A percentile compares a stretch with the other conserved stretches of the same genome.
phyloP scores from a whole-genome alignment of 2,329 filamentous ascomycete genomes.

The Aureobasidium sp. region DNA sequence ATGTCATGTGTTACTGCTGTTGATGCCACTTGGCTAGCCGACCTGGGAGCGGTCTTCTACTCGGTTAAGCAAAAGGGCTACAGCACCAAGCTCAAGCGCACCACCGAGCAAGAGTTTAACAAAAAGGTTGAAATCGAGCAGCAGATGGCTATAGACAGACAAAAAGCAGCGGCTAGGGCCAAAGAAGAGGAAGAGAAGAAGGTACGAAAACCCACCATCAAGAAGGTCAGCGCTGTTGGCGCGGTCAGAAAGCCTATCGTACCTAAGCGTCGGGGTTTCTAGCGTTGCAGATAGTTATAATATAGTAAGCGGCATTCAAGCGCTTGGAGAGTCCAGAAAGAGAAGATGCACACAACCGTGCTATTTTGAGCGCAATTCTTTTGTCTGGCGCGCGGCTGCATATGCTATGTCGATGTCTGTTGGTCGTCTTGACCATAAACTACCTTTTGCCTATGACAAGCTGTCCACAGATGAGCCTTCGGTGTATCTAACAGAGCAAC shows the following conservation, averaged over 20 bases:
- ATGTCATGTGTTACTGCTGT: conserved; percentile 96
- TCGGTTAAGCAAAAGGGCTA: conserved; percentile 97
- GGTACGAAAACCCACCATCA: conserved; percentile 26
- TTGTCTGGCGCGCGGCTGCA: not conserved
- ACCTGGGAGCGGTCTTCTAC: conserved; percentile 95
- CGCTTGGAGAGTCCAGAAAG: not conserved
- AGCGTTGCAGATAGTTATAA: not conserved
- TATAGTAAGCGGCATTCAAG: not conserved
- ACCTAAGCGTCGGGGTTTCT: conserved; percentile 19
- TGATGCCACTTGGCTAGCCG: conserved; percentile 94
- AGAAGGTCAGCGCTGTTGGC: conserved; percentile 23
- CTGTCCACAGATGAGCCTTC: not conserved
- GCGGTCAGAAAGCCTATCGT: conserved; percentile 15
- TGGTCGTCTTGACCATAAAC: not conserved
- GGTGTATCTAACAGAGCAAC: not conserved
- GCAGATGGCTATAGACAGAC: conserved; percentile 83
- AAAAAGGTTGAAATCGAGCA: conserved; percentile 86
- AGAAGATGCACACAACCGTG: not conserved
- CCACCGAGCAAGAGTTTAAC: conserved; percentile 89
- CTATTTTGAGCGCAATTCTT: conserved; percentile 1
- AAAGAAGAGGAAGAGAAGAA: conserved; percentile 29
- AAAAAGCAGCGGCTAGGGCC: conserved; percentile 52
- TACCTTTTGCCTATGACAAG: not conserved
- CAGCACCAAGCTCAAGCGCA: conserved; percentile 73
- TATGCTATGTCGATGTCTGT: not conserved